Percentiles rank a stretch among this genome's conserved stretches.
These are phyloP conservation scores for Cenchrus americanus DNA, from an alignment of 176 grass and related monocot genomes.

Conservation along the genomic window DNA sequence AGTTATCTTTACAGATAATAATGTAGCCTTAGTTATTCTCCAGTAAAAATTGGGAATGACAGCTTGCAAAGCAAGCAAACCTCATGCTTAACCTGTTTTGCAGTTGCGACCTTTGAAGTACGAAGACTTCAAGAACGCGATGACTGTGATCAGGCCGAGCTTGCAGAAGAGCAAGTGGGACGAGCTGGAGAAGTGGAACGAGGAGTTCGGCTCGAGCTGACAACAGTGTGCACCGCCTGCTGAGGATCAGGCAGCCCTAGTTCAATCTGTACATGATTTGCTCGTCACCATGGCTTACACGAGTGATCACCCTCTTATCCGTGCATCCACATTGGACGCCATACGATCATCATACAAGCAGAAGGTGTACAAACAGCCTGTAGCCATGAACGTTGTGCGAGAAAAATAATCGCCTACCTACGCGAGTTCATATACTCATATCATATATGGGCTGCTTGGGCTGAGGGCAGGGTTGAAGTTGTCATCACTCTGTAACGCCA, in stretches of 20 bases:
- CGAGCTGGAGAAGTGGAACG: conserved; percentile 88
- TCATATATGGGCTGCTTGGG: too few species aligned
- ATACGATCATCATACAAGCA: neutral
- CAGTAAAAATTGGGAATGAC: neutral
- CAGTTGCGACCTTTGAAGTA: conserved; percentile 77
- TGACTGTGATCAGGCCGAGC: conserved; percentile 77
- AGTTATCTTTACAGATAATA: neutral
- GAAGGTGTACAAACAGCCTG: neutral
- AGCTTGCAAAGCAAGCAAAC: neutral
- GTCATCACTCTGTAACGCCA: too few species aligned
- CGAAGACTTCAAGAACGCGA: conserved; percentile 77
- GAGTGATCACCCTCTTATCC: neutral
- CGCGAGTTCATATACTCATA: too few species aligned
- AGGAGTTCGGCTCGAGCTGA: conserved; percentile 85
- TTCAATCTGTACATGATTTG: neutral
- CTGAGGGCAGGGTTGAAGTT: too few species aligned
- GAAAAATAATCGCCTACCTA: neutral
- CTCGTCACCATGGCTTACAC: neutral
- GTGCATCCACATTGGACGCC: neutral
- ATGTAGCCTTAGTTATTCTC: neutral
- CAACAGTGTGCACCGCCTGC: neutral
- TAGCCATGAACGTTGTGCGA: conserved; percentile 7
- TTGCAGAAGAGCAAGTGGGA: conserved; percentile 94
- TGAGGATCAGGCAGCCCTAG: neutral
- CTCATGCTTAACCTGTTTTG: neutral